Conservation (phyloP, 1,284 basidiomycete species). For the Boletellus deceptivus region DNA sequence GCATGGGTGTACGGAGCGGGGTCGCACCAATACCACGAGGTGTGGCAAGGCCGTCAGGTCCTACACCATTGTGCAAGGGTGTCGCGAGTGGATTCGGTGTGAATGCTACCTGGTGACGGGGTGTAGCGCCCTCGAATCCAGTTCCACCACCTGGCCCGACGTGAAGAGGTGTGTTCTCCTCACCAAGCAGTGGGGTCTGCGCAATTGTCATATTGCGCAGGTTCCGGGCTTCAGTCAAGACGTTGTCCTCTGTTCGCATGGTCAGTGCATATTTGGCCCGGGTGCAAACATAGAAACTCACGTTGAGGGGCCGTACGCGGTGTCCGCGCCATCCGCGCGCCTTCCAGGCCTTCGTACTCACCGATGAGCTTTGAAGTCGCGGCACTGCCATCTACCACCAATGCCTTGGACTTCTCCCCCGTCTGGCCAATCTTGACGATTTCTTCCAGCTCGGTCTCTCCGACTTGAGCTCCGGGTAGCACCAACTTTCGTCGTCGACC, state of each 20-base stretch:
- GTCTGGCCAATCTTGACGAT: slow-evolving; percentile 98
- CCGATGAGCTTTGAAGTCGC: slow-evolving; percentile 86
- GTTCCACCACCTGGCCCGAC: slow-evolving; percentile 70
- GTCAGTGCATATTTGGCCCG: slow-evolving; percentile 11
- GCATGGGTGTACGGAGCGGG: slow-evolving; percentile 86
- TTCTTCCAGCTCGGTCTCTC: slow-evolving; percentile 94
- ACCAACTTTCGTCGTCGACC: slow-evolving; percentile 84
- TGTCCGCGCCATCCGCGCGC: slow-evolving; percentile 88
- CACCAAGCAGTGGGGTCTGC: slow-evolving; percentile 94
- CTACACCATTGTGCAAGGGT: slow-evolving; percentile 53
- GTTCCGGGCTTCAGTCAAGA: slow-evolving; percentile 94
- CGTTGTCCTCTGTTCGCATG: slow-evolving; percentile 71
- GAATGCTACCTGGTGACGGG: slow-evolving; percentile 82
- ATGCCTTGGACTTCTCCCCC: slow-evolving; percentile 81
- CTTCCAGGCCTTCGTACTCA: slow-evolving; percentile 88
- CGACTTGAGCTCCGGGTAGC: slow-evolving; percentile 90
- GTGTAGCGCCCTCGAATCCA: slow-evolving; percentile 90
- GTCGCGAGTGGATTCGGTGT: slow-evolving; percentile 97
- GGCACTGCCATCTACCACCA: slow-evolving; percentile 80
- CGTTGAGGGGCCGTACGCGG: slow-evolving; percentile 90
- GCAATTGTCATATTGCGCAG: slow-evolving; percentile 87
- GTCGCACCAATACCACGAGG: slow-evolving; percentile 68
- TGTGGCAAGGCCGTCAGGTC: slow-evolving; percentile 55
- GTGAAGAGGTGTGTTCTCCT: slow-evolving; percentile 94
- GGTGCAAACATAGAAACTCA: slow-evolving; percentile 43